phyloP scores from a whole-genome alignment of 2,329 filamentous ascomycete genomes.

The Fusarium beomiforme region DNA sequence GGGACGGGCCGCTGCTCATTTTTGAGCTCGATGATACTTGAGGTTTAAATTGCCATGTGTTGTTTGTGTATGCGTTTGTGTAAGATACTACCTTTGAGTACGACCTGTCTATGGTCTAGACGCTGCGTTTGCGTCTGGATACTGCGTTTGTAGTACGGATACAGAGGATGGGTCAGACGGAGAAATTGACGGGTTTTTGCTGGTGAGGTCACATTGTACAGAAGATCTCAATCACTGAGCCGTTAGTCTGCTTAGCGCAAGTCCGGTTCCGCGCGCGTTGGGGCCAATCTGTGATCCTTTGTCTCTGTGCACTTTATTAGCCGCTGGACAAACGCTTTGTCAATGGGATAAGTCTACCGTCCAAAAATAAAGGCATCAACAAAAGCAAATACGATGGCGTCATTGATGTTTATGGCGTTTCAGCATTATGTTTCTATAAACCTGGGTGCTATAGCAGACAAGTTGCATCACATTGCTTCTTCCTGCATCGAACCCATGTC shows the following conservation, averaged over 20 bases:
- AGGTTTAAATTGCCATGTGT: slow-evolving; percentile 12
- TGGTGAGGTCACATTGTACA: background rate
- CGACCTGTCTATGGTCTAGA: background rate
- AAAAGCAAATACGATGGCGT: background rate
- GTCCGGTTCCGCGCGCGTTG: background rate
- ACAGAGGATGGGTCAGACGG: background rate
- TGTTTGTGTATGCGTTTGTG: background rate
- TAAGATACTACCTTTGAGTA: background rate
- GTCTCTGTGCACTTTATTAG: background rate
- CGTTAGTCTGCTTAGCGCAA: background rate
- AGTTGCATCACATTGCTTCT: background rate
- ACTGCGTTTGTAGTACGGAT: background rate
- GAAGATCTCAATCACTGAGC: slow-evolving; percentile 25
- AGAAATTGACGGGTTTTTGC: background rate
- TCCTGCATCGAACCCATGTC: background rate
- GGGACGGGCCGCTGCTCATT: slow-evolving; percentile 27
- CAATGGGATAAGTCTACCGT: no score
- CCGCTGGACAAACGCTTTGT: background rate
- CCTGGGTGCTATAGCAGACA: background rate
- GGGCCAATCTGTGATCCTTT: background rate
- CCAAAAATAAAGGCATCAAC: no score
- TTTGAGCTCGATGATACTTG: background rate
- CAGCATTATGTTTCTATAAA: background rate
- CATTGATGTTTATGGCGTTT: background rate
- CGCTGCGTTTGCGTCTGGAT: no score